Conservation (phyloP, 108 stramenopile genomes). For the Skeletonema costatum region DNA sequence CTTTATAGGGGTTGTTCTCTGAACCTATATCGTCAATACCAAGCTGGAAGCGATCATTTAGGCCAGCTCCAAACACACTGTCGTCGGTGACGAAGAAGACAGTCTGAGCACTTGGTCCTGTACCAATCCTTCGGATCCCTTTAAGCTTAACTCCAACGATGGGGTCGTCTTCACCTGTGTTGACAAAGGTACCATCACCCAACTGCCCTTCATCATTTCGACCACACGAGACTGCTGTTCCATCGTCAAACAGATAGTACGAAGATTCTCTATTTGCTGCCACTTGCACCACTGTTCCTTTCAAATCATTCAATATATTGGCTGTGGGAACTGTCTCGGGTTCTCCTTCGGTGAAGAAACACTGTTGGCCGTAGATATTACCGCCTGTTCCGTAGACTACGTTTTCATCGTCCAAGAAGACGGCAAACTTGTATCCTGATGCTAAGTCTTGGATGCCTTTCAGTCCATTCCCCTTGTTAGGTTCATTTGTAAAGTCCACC, state of each 20-base stretch:
- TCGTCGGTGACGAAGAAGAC: conserved; percentile 31
- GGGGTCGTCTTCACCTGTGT: conserved; percentile 12
- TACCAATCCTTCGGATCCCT: conserved; percentile 6
- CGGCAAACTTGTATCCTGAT: conserved; percentile 40
- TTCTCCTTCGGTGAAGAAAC: conserved; percentile 38
- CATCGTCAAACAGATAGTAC: conserved; percentile 38
- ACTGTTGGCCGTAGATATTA: conserved; percentile 48
- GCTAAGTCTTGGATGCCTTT: conserved; percentile 22
- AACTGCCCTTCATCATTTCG: conserved; percentile 42
- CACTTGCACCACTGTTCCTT: neutral
- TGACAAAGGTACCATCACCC: conserved; percentile 39
- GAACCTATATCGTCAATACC: conserved; percentile 16
- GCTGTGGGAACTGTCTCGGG: neutral
- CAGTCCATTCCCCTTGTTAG: conserved; percentile 20
- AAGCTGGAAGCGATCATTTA: conserved; percentile 26
- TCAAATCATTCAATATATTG: neutral
- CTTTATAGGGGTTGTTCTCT: neutral
- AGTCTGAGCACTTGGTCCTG: conserved; percentile 40
- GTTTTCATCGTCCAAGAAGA: conserved; percentile 17
- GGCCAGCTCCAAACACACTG: conserved; percentile 16
- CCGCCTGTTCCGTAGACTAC: conserved; percentile 37
- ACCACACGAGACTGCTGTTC: conserved; percentile 37
- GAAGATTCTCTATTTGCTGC: conserved; percentile 36
- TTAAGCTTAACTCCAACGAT: conserved; percentile 16
- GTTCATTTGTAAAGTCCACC: conserved; percentile 6